These are phyloP conservation scores for Xanthoconium separans DNA, from an alignment of 1,284 basidiomycete species.

Conservation along the genomic window DNA sequence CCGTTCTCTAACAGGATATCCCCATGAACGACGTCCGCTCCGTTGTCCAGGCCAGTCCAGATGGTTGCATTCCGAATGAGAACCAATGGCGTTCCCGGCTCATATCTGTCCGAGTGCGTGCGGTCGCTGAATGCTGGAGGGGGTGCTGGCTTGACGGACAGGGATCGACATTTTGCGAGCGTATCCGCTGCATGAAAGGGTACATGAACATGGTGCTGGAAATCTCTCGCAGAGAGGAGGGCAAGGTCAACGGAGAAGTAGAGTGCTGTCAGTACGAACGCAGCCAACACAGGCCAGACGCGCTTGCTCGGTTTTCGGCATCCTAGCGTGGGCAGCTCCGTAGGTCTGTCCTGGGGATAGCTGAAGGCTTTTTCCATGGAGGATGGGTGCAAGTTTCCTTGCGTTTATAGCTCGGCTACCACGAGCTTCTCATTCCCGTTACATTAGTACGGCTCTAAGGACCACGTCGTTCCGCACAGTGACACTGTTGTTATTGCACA, in stretches of 20 bases:
- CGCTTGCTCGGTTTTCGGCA: slow-evolving; percentile 9
- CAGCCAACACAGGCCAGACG: slow-evolving; percentile 15
- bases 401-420: no score
- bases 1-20: slow-evolving; percentile 57
- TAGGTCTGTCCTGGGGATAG: background rate
- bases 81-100: slow-evolving; percentile 53
- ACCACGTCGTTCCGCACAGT: background rate
- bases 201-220: slow-evolving; percentile 9
- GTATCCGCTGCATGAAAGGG: slow-evolving; percentile 20
- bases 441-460: no score
- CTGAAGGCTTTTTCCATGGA: slow-evolving; percentile 14
- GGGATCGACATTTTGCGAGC: slow-evolving; percentile 24
- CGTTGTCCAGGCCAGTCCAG: slow-evolving; percentile 74
- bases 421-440: no score
- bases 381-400: background rate
- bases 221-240: slow-evolving; percentile 2
- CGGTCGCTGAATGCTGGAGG: slow-evolving; percentile 52
- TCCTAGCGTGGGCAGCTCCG: background rate
- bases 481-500: slow-evolving; percentile 1
- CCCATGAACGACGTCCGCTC: slow-evolving; percentile 58
- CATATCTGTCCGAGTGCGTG: slow-evolving; percentile 65
- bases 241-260: slow-evolving; percentile 16
- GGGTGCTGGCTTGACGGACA: slow-evolving; percentile 44
- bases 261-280: slow-evolving; percentile 14
- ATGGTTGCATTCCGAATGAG: slow-evolving; percentile 75